Evolutionary conservation across 2,329 filamentous ascomycete species (phyloP), one percentile per base, ranked within the genome.

Genomic region (Graphium sp.): DNA sequence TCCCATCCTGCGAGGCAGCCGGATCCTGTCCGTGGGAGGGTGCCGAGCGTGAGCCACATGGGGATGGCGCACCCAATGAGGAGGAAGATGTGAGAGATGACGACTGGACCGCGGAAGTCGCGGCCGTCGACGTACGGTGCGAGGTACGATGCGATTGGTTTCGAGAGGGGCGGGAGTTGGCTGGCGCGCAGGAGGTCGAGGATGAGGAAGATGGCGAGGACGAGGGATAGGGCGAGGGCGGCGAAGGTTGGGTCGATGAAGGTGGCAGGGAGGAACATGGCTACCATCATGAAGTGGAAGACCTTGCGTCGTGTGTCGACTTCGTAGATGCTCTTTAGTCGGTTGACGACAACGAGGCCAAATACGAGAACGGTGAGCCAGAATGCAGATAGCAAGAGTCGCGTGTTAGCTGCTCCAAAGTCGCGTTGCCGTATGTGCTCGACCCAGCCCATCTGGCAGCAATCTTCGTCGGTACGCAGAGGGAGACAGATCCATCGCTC

Each of bases 211-310:
- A 91, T 62, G 4, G 79, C 74, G 20, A 98, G 65, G 16, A 84
- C 71, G 18, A 94, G 56, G 0, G 66, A 62, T n/a, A 95, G 61
- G 0, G 84, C 82, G 9, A 98, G 59, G 2, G 79, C 71, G 28
- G 75, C 74, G 49, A 82, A 95, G 22, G 75, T 63, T 1, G 89
- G 87, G 48, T 98, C 89, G 37, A 95, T 56, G 46, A 74, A 94
- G 3, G 77, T 80, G 2, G 81, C 73, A 0, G 89, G 85, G 2
- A 95, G 62, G 32, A 98, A 75, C 82, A 98, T 94, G 32, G 74
- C 73, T 6, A 95, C 87, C 79, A 95, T 95, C 66, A 87, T 93
- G 40, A 91, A 91, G 50, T 98, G 89, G 49, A 98, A 98, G 15
- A 95, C 81, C 51, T 98, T 98, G 28, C 89, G 74, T 28, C 89